These are phyloP conservation scores for Cladosporium sphaerospermum DNA, from an alignment of 2,329 filamentous ascomycete genomes.

Conservation along the genomic window DNA sequence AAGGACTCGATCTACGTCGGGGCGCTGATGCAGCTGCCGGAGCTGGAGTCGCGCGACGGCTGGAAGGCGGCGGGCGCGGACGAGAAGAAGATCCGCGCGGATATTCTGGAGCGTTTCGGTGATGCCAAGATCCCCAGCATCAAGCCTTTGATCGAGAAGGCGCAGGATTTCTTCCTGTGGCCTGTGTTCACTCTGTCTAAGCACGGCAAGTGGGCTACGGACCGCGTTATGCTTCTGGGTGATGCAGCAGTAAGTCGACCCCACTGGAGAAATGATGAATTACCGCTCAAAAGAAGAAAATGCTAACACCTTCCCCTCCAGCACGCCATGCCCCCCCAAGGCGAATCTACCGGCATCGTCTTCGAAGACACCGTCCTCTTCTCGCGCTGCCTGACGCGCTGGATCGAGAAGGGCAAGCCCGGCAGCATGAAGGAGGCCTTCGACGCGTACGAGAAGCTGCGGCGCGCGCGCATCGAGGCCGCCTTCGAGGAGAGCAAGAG, in stretches of 20 bases:
- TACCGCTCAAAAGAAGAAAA: background rate
- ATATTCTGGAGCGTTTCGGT: conserved; percentile 36
- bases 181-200: conserved; percentile 41
- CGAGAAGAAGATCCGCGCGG: conserved; percentile 36
- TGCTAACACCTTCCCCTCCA: conserved; percentile 10
- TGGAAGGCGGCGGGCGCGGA: conserved; percentile 41
- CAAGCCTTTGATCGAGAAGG: conserved; percentile 35
- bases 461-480: conserved; percentile 39
- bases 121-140: conserved; percentile 35
- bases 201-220: conserved; percentile 39
- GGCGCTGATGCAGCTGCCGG: conserved; percentile 39
- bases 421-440: conserved; percentile 40
- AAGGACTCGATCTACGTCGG: conserved; percentile 39
- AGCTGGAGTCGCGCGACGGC: conserved; percentile 38
- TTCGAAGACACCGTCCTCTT: conserved; percentile 49
- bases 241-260: conserved; percentile 36
- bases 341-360: conserved; percentile 46
- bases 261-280: too few relatives aligned
- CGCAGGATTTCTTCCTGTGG: conserved; percentile 40
- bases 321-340: conserved; percentile 48
- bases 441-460: conserved; percentile 42
- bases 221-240: conserved; percentile 40
- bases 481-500: conserved; percentile 43
- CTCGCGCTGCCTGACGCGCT: conserved; percentile 37
- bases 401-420: conserved; percentile 35